Evolutionary conservation across 257 asterid species (phyloP).

Genomic region (Solanum chmielewskii): DNA sequence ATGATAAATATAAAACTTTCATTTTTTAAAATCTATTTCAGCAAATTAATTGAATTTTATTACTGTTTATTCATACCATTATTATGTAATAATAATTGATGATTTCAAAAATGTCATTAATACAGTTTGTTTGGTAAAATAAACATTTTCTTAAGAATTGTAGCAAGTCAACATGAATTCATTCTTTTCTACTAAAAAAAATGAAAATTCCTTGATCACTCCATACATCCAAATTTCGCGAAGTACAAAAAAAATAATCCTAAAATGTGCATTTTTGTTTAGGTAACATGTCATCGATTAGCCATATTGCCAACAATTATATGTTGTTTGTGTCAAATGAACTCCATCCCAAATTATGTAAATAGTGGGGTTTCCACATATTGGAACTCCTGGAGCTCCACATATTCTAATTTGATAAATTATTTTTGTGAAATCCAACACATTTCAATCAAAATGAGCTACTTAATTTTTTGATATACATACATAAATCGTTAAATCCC

Average conservation of each 20-base stretch:
- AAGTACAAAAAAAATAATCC: neutral
- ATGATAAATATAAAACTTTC: too few relatives aligned
- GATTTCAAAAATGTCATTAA: neutral
- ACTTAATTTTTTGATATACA: neutral
- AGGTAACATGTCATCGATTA: neutral
- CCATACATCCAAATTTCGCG: neutral
- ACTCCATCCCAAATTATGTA: slow-evolving; percentile 20
- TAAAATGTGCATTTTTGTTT: neutral
- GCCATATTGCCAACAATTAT: neutral
- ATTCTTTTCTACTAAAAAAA: too few relatives aligned
- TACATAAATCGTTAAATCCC: too few relatives aligned
- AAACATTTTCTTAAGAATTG: accelerated
- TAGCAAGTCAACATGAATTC: too few relatives aligned
- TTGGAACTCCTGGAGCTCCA: slow-evolving; percentile 5
- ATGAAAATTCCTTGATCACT: neutral
- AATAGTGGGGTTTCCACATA: neutral
- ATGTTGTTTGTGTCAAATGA: slow-evolving; percentile 16
- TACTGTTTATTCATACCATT: too few relatives aligned
- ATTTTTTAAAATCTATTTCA: too few relatives aligned
- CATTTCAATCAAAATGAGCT: neutral
- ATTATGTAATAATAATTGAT: too few relatives aligned
- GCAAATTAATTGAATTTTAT: too few relatives aligned
- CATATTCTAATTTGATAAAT: too few relatives aligned
- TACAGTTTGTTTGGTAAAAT: too few relatives aligned
- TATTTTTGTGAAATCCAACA: slow-evolving; percentile 6